A percentile compares a stretch with the other conserved stretches of the same genome.
Evolutionary conservation across 345 rosid species (phyloP).

Genomic region (Psidium friedrichsthalianum): DNA sequence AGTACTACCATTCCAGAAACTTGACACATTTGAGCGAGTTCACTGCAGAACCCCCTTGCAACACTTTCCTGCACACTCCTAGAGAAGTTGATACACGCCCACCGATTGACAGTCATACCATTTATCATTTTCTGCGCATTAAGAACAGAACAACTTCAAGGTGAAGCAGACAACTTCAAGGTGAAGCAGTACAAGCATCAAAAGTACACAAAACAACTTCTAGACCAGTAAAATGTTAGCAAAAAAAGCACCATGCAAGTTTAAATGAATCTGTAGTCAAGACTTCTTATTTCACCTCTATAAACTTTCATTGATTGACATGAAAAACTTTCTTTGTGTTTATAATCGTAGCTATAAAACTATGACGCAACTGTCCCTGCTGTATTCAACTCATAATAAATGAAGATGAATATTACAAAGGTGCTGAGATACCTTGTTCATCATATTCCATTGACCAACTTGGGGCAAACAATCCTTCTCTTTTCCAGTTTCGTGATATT

Average conservation of each 20-base stretch:
- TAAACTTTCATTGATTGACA: not conserved
- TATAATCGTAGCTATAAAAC: not conserved
- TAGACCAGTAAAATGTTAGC: not conserved
- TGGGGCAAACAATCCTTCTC: constrained; percentile 98
- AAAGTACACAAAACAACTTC: not conserved
- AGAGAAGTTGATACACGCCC: constrained; percentile 98
- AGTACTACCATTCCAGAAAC: constrained; percentile 91
- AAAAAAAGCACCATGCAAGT: not conserved
- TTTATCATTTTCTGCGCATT: constrained; percentile 83
- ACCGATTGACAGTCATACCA: constrained; percentile 88
- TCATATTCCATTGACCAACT: constrained; percentile 99
- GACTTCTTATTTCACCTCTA: not conserved
- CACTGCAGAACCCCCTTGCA: constrained; percentile 87
- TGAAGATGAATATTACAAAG: not conserved
- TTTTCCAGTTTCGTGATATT: constrained; percentile 94
- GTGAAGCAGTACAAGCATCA: not conserved
- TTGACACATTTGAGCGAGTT: constrained; percentile 96
- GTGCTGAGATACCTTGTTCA: constrained; percentile 64
- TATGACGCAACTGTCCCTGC: not conserved
- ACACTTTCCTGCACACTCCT: constrained; percentile 88
- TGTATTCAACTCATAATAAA: not conserved
- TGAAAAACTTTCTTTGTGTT: not conserved
- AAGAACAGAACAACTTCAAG: not conserved
- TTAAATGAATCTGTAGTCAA: not conserved
- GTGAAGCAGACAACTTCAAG: too few species aligned